Evolutionary conservation across 148 eudicot genomes (phyloP), one percentile per base, ranked within the genome.

Genomic region (Spergularia bocconei): DNA sequence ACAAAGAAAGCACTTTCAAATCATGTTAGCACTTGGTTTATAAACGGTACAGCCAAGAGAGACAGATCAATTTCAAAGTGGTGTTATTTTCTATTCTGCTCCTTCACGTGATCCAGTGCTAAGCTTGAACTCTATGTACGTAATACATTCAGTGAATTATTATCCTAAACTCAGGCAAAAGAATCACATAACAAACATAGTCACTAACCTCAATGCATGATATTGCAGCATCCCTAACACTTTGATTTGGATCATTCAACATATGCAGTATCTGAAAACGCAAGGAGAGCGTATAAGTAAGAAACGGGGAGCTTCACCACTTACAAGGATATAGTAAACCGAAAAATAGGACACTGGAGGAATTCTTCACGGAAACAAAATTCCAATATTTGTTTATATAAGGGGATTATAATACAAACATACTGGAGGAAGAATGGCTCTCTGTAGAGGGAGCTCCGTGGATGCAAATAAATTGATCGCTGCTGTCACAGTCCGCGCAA

Each of bases 371-470:
- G 64, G 71, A 59, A 65, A 38, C 48, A 17, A 61, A 38, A 62
- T 4, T 62, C 69, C 17, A 65, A 39, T 65, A 53, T 44, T 44
- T 44, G 0, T 9, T 6, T 44, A 44, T 44, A 5, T 44, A 44
- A 6, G 10, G 48, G 48, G 48, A 5, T 44, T 9, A 44, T 44
- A 9, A 0, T 44, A 44, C 25, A 47, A 79, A 50, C 92, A 79
- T 90, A 95, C 99, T 53, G 90, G 88, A 70, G 99, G 97, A 75
- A 95, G 97, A 83, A 95, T 92, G 79, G 99, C 97, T 70, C 98
- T 92, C 70, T 92, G 97, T 69, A 95, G 92, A 39, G 99, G 99
- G 48, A 95, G 92, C 82, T 95, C 99, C 2, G 97, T 92, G 48
- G 99, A 88, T 64, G 96, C 96, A 89, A 95, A 95, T 55, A 95